Percentiles rank a stretch among this genome's conserved stretches.
phyloP scores from a whole-genome alignment of 305 asterid genomes.

The Lippia alba region DNA sequence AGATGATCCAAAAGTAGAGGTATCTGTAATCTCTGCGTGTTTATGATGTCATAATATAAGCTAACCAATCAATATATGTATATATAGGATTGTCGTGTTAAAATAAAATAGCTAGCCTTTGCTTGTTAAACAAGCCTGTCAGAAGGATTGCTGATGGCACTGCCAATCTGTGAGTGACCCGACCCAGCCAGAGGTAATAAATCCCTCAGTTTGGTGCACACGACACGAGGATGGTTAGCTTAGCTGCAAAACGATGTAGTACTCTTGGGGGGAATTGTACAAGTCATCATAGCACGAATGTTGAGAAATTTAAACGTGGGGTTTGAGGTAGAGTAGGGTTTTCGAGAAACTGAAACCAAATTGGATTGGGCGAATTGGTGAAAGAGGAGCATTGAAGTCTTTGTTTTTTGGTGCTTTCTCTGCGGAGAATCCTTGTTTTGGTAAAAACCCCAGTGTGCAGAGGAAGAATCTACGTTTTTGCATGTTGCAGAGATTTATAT shows the following conservation, averaged over 20 bases:
- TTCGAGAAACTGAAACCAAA: conserved; percentile 8
- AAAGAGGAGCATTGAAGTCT: not conserved
- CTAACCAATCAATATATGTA: not conserved
- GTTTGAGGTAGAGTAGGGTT: conserved; percentile 16
- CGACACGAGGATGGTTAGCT: not conserved
- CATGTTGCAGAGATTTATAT: too few species aligned
- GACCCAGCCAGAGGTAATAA: too few species aligned
- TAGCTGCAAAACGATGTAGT: conserved; percentile 15
- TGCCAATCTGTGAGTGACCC: conserved; percentile 25
- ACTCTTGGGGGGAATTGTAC: conserved; percentile 19
- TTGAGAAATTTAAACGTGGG: not conserved
- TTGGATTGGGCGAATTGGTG: conserved; percentile 9
- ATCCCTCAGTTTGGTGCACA: conserved; percentile 25
- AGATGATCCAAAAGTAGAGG: not conserved
- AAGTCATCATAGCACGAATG: conserved; percentile 25
- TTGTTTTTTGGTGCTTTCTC: conserved; percentile 7
- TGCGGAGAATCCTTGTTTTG: conserved; percentile 11
- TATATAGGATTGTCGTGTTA: conserved; percentile 25
- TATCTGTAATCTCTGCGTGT: not conserved
- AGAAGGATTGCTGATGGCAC: conserved; percentile 21
- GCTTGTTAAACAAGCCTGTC: conserved; percentile 48
- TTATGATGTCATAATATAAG: conserved; percentile 35
- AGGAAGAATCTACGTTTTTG: not conserved
- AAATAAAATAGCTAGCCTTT: conserved; percentile 27
- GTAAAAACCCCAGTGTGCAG: conserved; percentile 11